phyloP scores from a whole-genome alignment of 2,329 filamentous ascomycete species.

The Nemania diffusa region DNA sequence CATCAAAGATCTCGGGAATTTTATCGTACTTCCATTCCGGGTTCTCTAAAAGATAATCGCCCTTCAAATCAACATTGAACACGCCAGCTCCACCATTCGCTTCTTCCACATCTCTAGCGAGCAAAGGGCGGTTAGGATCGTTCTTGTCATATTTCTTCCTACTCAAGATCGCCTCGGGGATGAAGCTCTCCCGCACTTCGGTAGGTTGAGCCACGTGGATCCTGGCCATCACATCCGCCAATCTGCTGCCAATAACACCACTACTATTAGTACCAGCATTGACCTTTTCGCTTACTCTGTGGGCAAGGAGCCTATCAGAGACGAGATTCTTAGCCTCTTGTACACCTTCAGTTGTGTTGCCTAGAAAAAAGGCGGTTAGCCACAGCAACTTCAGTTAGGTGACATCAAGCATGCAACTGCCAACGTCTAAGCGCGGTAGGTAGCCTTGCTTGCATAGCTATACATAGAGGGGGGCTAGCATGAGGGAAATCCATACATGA shows the following conservation, averaged over 20 bases:
- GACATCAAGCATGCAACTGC: neutral
- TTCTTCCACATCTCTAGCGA: constrained; percentile 88
- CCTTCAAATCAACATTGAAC: constrained; percentile 91
- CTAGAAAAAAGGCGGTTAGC: constrained; percentile 20
- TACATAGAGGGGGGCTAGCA: neutral
- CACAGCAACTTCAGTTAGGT: neutral
- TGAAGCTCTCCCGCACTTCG: constrained; percentile 81
- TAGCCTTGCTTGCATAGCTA: neutral
- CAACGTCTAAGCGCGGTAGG: neutral
- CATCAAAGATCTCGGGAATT: constrained; percentile 92
- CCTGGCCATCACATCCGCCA: constrained; percentile 89
- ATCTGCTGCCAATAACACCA: constrained; percentile 80
- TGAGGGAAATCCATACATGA: constrained; percentile 68
- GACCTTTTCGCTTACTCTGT: constrained; percentile 93
- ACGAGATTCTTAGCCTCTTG: constrained; percentile 95
- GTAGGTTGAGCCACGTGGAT: constrained; percentile 98
- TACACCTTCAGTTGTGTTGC: constrained; percentile 90
- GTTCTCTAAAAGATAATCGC: constrained; percentile 87
- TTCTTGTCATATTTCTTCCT: constrained; percentile 90
- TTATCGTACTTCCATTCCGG: constrained; percentile 96
- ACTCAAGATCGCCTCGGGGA: constrained; percentile 84
- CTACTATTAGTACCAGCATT: constrained; percentile 86
- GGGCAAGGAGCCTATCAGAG: constrained; percentile 91
- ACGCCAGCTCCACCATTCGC: constrained; percentile 96
- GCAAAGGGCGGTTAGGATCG: constrained; percentile 82